Conservation (phyloP, 768 basidiomycete species). For the Pleurotus pulmonarius region DNA sequence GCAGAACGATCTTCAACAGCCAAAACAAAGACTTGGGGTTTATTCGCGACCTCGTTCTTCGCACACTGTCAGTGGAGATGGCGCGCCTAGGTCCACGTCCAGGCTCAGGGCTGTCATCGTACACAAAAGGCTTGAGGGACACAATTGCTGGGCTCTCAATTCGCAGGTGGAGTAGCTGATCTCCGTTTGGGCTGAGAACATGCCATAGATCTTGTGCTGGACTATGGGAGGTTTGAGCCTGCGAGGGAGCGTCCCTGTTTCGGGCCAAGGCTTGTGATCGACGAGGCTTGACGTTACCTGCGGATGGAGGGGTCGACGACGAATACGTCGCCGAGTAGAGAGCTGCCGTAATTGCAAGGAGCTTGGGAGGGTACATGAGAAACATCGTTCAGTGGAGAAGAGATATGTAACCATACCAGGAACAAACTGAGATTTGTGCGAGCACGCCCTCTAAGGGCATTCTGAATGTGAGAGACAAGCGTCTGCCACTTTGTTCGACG, state of each 20-base stretch:
- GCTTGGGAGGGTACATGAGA: conserved; percentile 34
- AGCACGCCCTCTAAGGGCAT: conserved; percentile 60
- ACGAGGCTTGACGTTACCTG: conserved; percentile 23
- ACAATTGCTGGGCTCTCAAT: conserved; percentile 79
- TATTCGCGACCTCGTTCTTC: conserved; percentile 25
- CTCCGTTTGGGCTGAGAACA: conserved; percentile 65
- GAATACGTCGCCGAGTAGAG: conserved; percentile 73
- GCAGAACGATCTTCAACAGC: conserved; percentile 75
- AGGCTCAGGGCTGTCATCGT: conserved; percentile 11
- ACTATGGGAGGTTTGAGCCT: conserved; percentile 17
- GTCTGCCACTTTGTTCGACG: conserved; percentile 42
- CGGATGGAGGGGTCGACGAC: conserved; percentile 28
- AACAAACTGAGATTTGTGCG: conserved; percentile 78
- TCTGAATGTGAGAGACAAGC: conserved; percentile 35
- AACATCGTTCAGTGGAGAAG: conserved; percentile 5
- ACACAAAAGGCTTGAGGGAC: conserved; percentile 49
- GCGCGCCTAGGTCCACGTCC: neutral
- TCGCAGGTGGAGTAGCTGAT: conserved; percentile 68
- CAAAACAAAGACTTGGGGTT: conserved; percentile 62
- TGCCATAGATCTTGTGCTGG: conserved; percentile 75
- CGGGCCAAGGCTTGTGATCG: conserved; percentile 28
- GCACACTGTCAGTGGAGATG: neutral
- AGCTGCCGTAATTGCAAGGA: conserved; percentile 71
- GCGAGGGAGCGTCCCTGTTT: conserved; percentile 22
- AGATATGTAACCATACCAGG: conserved; percentile 43